Percentiles rank a stretch among this genome's conserved stretches.
These are phyloP conservation scores for Ogataea paraovalis DNA, from an alignment of 805 yeast species.

Conservation along the genomic window DNA sequence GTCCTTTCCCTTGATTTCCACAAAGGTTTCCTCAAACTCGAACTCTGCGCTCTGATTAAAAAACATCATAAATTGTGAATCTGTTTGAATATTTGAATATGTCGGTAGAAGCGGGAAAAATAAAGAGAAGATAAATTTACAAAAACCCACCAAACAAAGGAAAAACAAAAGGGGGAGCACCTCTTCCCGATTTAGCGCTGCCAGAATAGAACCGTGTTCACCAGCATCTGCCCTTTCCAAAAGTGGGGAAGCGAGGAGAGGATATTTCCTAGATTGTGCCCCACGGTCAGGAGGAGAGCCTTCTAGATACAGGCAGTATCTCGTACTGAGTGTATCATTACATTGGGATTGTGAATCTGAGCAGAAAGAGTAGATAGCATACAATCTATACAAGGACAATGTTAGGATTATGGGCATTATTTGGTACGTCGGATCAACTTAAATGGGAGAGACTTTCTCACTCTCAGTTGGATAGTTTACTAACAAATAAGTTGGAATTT, in stretches of 20 bases:
- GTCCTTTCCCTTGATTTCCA: slow-evolving; percentile 21
- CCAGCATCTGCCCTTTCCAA: background rate
- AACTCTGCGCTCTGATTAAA: slow-evolving; percentile 17
- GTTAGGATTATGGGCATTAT: slow-evolving; percentile 35
- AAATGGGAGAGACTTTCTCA: too few species aligned
- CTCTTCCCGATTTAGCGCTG: slow-evolving; percentile 3
- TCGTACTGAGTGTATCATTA: too few species aligned
- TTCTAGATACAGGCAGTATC: background rate
- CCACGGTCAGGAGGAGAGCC: too few species aligned
- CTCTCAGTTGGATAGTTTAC: background rate
- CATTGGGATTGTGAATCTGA: too few species aligned
- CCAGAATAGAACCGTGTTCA: slow-evolving; percentile 6
- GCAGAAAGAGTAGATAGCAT: background rate
- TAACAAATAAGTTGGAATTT: slow-evolving; percentile 5
- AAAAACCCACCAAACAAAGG: background rate
- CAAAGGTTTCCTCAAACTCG: slow-evolving; percentile 24
- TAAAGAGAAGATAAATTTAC: background rate
- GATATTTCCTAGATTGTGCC: too few species aligned
- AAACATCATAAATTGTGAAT: too few species aligned
- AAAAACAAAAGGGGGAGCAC: background rate
- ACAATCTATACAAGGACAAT: slow-evolving; percentile 5
- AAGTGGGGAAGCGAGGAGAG: slow-evolving; percentile 5
- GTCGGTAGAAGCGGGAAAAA: too few species aligned
- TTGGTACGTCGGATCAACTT: slow-evolving; percentile 26
- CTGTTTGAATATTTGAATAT: too few species aligned